Evolutionary conservation across 805 yeast species (phyloP), one percentile per base, ranked within the genome.

Genomic region (Diddensiella santjacobensis): DNA sequence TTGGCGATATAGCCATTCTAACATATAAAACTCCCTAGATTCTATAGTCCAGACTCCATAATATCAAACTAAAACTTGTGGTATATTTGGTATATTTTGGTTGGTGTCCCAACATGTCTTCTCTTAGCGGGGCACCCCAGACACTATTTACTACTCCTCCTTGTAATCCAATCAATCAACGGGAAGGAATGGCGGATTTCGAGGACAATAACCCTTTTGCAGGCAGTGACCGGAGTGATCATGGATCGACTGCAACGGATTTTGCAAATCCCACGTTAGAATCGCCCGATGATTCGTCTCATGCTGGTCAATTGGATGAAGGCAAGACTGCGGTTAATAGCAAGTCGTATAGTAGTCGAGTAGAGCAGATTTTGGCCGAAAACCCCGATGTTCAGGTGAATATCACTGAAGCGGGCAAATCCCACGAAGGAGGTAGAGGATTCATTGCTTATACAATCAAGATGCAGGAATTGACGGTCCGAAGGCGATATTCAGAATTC

Each of bases 401-500:
- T 44, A 88, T 91, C 31, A 69, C 75, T 0, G 96, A 87, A 55
- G 96, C 97, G 0, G 87, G 88, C 3, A 89, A 87, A 62, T 84
- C 87, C 45, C 83, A 78, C 51, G 97, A 91, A 58, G 88, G 90
- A 8, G 75, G 81, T 31, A 76, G 86, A 53, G 80, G 89, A 1
- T 91, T 83, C 57, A 81, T 91, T 22, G 87, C 89, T 0, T 91
- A 93, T 63, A 83, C 95, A 2, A 86, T 91, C 51, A 74, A 77
- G 52, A 70, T 79, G 40, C 70, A 81, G n/a, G 83, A 78, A 37
- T 62, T 79, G 26, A 71, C 75, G 13, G 90, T 88, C 3, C 79
- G 90, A 42, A 72, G 99, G 58, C 73, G 98, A 40, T 93, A 93
- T 64, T 84, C 96, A 29, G 99, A 93, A 63, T 93, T 93, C 63